phyloP scores from a whole-genome alignment of 2,329 filamentous ascomycete genomes.

The Plenodomus tracheiphilus region DNA sequence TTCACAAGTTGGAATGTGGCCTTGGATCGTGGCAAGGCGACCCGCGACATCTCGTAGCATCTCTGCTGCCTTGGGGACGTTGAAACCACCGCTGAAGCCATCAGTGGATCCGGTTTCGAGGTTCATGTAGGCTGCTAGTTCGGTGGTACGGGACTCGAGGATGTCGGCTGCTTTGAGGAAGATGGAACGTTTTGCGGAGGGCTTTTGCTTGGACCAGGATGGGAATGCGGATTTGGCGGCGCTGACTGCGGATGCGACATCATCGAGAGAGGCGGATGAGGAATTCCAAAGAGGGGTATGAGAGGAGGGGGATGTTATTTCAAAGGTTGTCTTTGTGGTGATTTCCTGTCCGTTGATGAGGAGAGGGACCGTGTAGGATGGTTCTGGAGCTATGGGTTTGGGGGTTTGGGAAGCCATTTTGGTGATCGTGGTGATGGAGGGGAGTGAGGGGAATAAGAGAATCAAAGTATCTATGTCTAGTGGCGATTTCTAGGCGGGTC shows the following conservation, averaged over 20 bases:
- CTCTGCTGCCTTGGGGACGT: constrained; percentile 46
- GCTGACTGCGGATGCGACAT: constrained; percentile 59
- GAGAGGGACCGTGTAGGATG: constrained; percentile 48
- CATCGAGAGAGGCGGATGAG: constrained; percentile 59
- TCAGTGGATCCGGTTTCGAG: constrained; percentile 59
- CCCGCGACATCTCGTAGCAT: constrained; percentile 58
- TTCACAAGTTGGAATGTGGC: constrained; percentile 52
- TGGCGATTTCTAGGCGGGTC: too few species aligned
- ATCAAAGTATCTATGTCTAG: too few species aligned
- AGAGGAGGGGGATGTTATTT: constrained; percentile 60
- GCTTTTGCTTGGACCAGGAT: constrained; percentile 67
- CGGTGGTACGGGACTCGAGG: constrained; percentile 61
- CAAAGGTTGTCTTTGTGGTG: constrained; percentile 54
- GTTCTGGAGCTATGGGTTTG: constrained; percentile 9
- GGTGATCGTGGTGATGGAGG: neutral
- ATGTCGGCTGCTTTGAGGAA: constrained; percentile 70
- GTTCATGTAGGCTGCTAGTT: constrained; percentile 63
- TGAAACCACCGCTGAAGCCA: constrained; percentile 44
- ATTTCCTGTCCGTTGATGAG: constrained; percentile 56
- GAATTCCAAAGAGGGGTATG: constrained; percentile 59
- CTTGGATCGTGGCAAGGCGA: constrained; percentile 52
- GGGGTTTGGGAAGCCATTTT: neutral
- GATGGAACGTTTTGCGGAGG: constrained; percentile 66
- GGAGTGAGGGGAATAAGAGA: neutral
- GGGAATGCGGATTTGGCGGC: constrained; percentile 70